Conservation (phyloP, 177 flowering plant species). For the Telopea speciosissima region DNA sequence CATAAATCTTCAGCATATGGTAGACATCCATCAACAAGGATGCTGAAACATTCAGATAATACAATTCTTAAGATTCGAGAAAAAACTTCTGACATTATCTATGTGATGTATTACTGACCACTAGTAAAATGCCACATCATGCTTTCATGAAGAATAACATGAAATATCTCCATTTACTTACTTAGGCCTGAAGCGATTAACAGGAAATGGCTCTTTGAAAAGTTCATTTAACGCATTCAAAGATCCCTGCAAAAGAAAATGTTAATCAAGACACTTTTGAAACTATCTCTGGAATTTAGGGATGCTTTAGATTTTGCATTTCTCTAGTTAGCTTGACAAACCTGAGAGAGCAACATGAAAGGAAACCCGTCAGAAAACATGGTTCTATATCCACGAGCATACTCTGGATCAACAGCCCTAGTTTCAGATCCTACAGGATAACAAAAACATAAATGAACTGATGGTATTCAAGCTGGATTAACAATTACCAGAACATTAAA, state of each 20-base stretch:
- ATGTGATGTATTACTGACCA: too few species aligned
- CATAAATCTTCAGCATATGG: conserved; percentile 87
- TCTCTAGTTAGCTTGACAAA: not conserved
- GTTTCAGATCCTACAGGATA: not conserved
- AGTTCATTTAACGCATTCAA: not conserved
- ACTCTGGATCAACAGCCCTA: not conserved
- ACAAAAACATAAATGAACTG: not conserved
- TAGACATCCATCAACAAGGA: conserved; percentile 77
- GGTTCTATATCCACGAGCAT: not conserved
- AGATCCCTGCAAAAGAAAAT: not conserved
- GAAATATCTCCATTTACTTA: not conserved
- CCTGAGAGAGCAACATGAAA: not conserved
- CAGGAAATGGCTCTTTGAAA: not conserved
- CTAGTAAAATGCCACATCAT: too few species aligned
- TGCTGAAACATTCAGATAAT: conserved; percentile 35
- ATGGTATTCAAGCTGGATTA: too few species aligned
- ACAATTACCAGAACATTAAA: too few species aligned
- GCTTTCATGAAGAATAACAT: not conserved
- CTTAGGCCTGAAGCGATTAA: conserved; percentile 5
- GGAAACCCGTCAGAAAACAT: not conserved
- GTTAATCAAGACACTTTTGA: not conserved
- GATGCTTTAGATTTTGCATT: conserved; percentile 16
- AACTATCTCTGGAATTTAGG: not conserved
- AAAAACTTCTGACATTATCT: not conserved
- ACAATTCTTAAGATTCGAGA: not conserved